Evolutionary conservation across 1,139 yeast species (phyloP).

Genomic region (Starmera stellimalicola): DNA sequence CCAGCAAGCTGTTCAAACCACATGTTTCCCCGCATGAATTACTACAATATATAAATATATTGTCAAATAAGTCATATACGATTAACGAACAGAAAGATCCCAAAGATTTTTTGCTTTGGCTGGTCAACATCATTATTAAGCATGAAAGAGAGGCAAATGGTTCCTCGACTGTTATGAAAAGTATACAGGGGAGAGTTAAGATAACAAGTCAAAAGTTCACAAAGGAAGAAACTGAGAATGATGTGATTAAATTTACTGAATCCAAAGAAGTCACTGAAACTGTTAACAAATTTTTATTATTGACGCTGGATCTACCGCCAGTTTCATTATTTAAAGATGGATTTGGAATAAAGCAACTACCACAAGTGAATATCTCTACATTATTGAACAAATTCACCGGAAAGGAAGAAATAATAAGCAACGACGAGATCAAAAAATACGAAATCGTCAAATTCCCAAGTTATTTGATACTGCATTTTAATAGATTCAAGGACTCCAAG

Average conservation of each 20-base stretch:
- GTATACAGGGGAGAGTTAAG: constrained; percentile 46
- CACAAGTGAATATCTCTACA: constrained; percentile 40
- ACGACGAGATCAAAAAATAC: constrained; percentile 28
- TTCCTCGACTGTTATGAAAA: constrained; percentile 17
- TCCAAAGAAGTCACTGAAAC: constrained; percentile 12
- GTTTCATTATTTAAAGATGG: constrained; percentile 44
- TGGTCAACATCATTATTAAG: constrained; percentile 38
- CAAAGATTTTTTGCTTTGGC: constrained; percentile 47
- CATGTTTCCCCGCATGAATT: constrained; percentile 66
- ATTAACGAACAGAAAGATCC: constrained; percentile 38
- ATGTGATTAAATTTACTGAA: constrained; percentile 18
- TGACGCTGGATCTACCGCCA: constrained; percentile 52
- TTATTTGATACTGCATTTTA: constrained; percentile 44
- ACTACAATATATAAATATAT: constrained; percentile 35
- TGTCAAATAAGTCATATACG: constrained; percentile 35
- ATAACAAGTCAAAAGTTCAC: constrained; percentile 23
- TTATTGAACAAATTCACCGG: constrained; percentile 42
- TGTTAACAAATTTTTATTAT: constrained; percentile 43
- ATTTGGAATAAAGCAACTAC: constrained; percentile 28
- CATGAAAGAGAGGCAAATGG: constrained; percentile 24
- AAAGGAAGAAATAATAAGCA: constrained; percentile 21
- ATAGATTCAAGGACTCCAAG: constrained; percentile 36
- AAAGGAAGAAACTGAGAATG: constrained; percentile 16
- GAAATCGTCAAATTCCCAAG: constrained; percentile 40
- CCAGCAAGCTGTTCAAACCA: constrained; percentile 41